These are phyloP conservation scores for Ceratocystis variospora DNA, from an alignment of 2,329 filamentous ascomycete species.

Conservation along the genomic window DNA sequence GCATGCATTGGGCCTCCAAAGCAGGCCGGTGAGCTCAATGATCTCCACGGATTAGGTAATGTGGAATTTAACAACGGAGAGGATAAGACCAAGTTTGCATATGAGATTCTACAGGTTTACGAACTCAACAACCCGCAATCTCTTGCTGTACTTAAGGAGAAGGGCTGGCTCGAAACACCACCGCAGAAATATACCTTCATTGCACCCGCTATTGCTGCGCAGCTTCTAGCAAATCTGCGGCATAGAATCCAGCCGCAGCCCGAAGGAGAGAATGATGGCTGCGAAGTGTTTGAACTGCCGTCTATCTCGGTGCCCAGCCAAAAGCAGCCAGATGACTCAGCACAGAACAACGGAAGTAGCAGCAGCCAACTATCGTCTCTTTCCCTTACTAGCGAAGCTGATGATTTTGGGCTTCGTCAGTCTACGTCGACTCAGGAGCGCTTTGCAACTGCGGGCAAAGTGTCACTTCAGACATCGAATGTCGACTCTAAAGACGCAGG, in stretches of 20 bases:
- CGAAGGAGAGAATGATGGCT: constrained; percentile 19
- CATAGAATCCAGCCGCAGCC: constrained; percentile 22
- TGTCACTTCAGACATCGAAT: background rate
- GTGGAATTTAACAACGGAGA: constrained; percentile 36
- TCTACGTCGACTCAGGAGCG: background rate
- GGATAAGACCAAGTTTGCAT: constrained; percentile 31
- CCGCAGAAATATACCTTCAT: constrained; percentile 42
- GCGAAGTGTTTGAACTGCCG: background rate
- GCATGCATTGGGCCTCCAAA: constrained; percentile 38
- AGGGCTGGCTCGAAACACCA: constrained; percentile 39
- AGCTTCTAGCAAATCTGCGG: constrained; percentile 44
- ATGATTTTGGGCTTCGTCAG: background rate
- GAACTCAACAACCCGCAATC: constrained; percentile 47
- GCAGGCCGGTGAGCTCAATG: constrained; percentile 34
- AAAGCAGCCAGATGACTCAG: background rate
- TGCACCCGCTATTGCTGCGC: constrained; percentile 42
- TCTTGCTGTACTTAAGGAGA: constrained; percentile 37
- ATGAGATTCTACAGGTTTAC: constrained; percentile 44
- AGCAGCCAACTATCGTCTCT: background rate
- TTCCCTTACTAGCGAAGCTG: background rate
- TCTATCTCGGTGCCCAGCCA: background rate
- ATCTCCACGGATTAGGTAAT: constrained; percentile 36
- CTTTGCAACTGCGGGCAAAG: background rate
- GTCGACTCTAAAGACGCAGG: background rate
- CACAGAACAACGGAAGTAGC: background rate